Evolutionary conservation across 768 basidiomycete species (phyloP).

Genomic region (Lanmaoa pseudosensibilis): DNA sequence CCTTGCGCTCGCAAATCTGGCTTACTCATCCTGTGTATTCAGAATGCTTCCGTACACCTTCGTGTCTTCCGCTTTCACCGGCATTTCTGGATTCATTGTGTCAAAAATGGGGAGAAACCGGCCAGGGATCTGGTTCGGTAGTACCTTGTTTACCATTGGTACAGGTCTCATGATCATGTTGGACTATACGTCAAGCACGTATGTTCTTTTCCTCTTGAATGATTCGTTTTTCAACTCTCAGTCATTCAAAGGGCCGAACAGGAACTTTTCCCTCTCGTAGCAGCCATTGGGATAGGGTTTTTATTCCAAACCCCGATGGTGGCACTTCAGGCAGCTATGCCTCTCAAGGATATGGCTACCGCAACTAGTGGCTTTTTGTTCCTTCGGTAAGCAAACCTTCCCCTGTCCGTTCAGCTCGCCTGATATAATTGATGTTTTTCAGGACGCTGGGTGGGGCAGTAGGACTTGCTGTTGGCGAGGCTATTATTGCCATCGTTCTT

Average conservation of each 20-base stretch:
- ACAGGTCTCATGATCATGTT: constrained; percentile 74
- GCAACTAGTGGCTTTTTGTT: constrained; percentile 72
- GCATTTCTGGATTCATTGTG: constrained; percentile 57
- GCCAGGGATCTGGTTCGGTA: constrained; percentile 62
- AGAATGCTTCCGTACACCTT: constrained; percentile 78
- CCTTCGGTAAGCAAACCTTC: constrained; percentile 43
- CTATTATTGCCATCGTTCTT: constrained; percentile 60
- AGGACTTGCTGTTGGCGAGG: constrained; percentile 70
- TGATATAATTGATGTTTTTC: neutral
- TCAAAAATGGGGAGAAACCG: constrained; percentile 59
- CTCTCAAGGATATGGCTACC: constrained; percentile 80
- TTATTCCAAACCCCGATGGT: constrained; percentile 68
- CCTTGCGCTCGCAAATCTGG: neutral
- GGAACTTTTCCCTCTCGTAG: constrained; percentile 60
- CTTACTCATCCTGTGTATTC: neutral
- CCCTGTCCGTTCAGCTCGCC: neutral
- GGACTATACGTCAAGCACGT: constrained; percentile 47
- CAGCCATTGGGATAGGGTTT: constrained; percentile 59
- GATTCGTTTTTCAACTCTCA: neutral
- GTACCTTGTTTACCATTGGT: constrained; percentile 57
- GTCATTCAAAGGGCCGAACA: constrained; percentile 48
- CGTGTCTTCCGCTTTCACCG: constrained; percentile 52
- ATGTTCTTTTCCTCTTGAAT: neutral
- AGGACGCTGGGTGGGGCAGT: constrained; percentile 63
- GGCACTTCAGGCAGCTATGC: constrained; percentile 83